Conservation (phyloP, 495 filamentous ascomycete genomes). For the Cercophora sp. region DNA sequence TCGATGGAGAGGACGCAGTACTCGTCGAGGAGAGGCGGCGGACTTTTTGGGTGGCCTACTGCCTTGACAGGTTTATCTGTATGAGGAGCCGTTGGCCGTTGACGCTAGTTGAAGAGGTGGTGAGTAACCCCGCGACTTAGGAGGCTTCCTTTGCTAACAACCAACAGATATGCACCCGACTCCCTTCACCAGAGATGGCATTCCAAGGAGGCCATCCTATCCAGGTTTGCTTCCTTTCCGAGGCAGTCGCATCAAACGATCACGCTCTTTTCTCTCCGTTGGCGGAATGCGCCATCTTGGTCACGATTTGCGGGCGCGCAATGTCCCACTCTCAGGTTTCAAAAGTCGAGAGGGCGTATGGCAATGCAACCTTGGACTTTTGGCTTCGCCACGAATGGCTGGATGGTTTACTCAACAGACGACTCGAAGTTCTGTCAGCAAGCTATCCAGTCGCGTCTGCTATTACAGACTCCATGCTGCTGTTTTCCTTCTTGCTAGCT, state of each 20-base stretch:
- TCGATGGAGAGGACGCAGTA: slow-evolving; percentile 23
- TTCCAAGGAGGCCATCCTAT: slow-evolving; percentile 48
- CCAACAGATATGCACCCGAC: slow-evolving; percentile 40
- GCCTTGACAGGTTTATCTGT: slow-evolving; percentile 50
- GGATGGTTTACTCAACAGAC: slow-evolving; percentile 36
- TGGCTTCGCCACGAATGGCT: slow-evolving; percentile 49
- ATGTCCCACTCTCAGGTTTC: slow-evolving; percentile 42
- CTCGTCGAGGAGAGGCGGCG: slow-evolving; percentile 47
- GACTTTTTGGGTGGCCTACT: slow-evolving; percentile 55
- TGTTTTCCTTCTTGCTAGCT: slow-evolving; percentile 40
- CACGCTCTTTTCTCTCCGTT: slow-evolving; percentile 38
- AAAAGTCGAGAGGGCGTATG: slow-evolving; percentile 21
- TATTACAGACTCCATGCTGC: slow-evolving; percentile 44
- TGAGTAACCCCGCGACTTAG: too few species aligned
- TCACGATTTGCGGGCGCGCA: slow-evolving; percentile 45
- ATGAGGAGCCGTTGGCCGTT: slow-evolving; percentile 44
- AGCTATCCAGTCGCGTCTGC: slow-evolving; percentile 32
- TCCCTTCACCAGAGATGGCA: slow-evolving; percentile 46
- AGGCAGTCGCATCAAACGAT: slow-evolving; percentile 37
- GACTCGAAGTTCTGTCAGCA: slow-evolving; percentile 31
- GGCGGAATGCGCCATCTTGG: slow-evolving; percentile 45
- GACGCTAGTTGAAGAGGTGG: slow-evolving; percentile 49
- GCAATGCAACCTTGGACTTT: slow-evolving; percentile 30
- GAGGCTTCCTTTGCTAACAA: too few species aligned
- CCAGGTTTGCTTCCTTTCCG: slow-evolving; percentile 40